phyloP scores from a whole-genome alignment of 768 basidiomycete species.

The Naematelia aurantialba region DNA sequence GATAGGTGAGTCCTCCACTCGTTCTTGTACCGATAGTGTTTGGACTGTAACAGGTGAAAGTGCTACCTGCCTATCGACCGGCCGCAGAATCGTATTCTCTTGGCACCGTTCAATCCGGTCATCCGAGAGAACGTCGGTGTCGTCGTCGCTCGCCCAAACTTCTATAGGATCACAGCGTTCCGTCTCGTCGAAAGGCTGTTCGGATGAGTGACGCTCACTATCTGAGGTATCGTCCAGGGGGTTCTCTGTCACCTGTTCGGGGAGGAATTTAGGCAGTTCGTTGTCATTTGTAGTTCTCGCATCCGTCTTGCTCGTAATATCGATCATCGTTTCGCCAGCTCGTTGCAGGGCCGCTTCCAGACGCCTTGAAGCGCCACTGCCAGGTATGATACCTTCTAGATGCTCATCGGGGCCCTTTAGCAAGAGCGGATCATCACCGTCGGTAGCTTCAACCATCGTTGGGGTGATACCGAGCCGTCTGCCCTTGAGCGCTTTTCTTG shows the following conservation, averaged over 20 bases:
- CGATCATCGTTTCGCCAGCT: neutral
- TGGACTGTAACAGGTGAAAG: no score
- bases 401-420: conserved; percentile 8
- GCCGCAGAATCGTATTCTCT: neutral
- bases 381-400: neutral
- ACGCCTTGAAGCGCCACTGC: neutral
- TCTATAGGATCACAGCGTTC: neutral
- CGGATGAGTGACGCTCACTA: neutral
- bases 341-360: neutral
- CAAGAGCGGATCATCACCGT: conserved; percentile 9
- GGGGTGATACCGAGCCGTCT: conserved; percentile 1
- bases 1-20: no score
- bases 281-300: neutral
- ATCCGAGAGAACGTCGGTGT: neutral
- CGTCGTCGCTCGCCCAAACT: neutral
- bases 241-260: neutral
- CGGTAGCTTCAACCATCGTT: neutral
- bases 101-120: neutral
- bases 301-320: neutral
- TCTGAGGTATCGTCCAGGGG: neutral
- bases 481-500: neutral
- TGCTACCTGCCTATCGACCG: no score
- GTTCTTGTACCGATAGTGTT: no score
- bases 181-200: neutral
- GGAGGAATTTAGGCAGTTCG: neutral